Conservation (phyloP, 2,329 filamentous ascomycete species). For the Epichloe sp. region DNA sequence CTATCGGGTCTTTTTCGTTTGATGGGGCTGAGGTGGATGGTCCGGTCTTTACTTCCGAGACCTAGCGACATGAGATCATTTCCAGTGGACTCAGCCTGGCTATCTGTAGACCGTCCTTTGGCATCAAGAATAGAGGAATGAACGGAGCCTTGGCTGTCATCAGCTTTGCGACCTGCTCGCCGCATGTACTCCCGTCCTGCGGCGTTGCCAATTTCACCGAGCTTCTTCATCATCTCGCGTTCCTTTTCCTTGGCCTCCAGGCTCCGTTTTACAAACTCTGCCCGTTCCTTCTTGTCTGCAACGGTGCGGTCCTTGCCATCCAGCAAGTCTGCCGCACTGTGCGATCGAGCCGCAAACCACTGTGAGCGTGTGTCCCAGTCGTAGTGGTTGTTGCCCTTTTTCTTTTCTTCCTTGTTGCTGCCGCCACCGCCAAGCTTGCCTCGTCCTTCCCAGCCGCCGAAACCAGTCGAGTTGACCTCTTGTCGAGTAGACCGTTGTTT, state of each 20-base stretch:
- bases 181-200: constrained; percentile 61
- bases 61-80: constrained; percentile 29
- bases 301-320: constrained; percentile 49
- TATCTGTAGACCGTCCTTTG: constrained; percentile 5
- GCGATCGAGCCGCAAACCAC: constrained; percentile 37
- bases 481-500: constrained; percentile 54
- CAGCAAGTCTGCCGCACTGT: constrained; percentile 47
- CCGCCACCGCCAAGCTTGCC: constrained; percentile 12
- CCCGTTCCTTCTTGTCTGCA: constrained; percentile 45
- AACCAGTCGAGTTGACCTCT: constrained; percentile 64
- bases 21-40: constrained; percentile 43
- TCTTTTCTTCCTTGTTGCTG: constrained; percentile 9
- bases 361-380: constrained; percentile 45
- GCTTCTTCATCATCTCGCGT: constrained; percentile 54
- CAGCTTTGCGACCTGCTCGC: constrained; percentile 14
- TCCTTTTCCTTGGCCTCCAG: constrained; percentile 59
- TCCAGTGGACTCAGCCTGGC: constrained; percentile 17
- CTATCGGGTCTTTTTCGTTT: constrained; percentile 49
- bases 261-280: constrained; percentile 52
- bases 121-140: neutral
- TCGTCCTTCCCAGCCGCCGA: constrained; percentile 20
- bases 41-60: constrained; percentile 22
- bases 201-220: constrained; percentile 50
- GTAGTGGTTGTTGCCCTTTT: constrained; percentile 27
- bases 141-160: neutral